These are phyloP conservation scores for Cordia subcordata DNA, from an alignment of 257 asterid species.

Conservation along the genomic window DNA sequence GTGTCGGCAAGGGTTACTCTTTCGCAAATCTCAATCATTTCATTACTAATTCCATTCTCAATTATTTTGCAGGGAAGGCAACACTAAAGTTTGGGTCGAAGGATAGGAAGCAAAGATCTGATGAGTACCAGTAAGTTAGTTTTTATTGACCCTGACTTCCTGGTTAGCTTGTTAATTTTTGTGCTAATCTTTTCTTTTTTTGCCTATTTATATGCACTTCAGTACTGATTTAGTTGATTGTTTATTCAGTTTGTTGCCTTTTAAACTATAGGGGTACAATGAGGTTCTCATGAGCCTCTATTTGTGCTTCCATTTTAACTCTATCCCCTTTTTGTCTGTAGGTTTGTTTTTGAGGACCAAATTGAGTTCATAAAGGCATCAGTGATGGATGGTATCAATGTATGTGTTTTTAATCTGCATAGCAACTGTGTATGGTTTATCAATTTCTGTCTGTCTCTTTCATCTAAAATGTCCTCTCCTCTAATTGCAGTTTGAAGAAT, in stretches of 20 bases:
- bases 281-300: background rate
- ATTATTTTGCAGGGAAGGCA: constrained; percentile 65
- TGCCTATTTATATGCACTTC: background rate
- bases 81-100: constrained; percentile 80
- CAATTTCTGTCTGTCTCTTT: background rate
- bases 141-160: background rate
- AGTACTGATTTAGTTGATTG: background rate
- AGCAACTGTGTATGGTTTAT: background rate
- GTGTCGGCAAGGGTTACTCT: constrained; percentile 8
- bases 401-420: constrained; percentile 22
- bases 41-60: constrained; percentile 19
- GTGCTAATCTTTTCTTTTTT: background rate
- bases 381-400: constrained; percentile 84
- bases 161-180: background rate
- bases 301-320: background rate
- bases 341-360: constrained; percentile 94
- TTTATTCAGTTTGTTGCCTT: background rate
- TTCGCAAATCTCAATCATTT: constrained; percentile 5
- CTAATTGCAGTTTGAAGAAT: constrained; percentile 52
- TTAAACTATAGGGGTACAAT: too few species aligned
- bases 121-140: constrained; percentile 89
- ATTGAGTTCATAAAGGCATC: constrained; percentile 82
- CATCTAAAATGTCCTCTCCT: constrained; percentile 13
- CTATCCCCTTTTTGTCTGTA: constrained; percentile 22
- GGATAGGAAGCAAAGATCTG: constrained; percentile 48